Conservation (phyloP, 371 early-diverging fungal species). For the Rhizopus arrhizus region DNA sequence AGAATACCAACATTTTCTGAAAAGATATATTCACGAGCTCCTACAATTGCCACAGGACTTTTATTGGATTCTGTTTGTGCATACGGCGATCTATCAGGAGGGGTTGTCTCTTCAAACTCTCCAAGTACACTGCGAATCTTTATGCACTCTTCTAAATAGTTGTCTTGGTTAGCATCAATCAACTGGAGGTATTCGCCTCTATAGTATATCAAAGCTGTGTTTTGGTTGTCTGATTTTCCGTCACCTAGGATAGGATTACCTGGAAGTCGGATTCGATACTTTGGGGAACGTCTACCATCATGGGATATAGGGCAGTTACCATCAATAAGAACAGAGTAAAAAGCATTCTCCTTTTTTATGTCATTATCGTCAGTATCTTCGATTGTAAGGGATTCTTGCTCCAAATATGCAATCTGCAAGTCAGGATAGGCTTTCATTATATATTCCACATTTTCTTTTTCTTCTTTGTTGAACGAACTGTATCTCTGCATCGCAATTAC, state of each 20-base stretch:
- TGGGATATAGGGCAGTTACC: constrained; percentile 66
- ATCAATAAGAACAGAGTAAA: constrained; percentile 78
- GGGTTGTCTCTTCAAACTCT: constrained; percentile 81
- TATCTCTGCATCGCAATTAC: constrained; percentile 90
- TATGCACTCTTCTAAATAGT: constrained; percentile 86
- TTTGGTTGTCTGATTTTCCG: constrained; percentile 92
- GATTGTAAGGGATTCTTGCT: constrained; percentile 58
- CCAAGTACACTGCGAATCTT: constrained; percentile 86
- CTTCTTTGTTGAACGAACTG: constrained; percentile 72
- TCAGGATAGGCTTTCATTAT: constrained; percentile 78
- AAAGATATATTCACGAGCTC: constrained; percentile 90
- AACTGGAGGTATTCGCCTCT: constrained; percentile 87
- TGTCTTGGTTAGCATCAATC: constrained; percentile 92
- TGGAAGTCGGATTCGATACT: constrained; percentile 78
- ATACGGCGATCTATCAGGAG: constrained; percentile 69
- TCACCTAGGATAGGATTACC: constrained; percentile 90
- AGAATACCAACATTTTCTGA: constrained; percentile 87
- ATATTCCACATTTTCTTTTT: constrained; percentile 79
- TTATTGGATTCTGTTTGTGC: constrained; percentile 46
- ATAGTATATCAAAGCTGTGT: constrained; percentile 81
- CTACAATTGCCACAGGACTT: constrained; percentile 88
- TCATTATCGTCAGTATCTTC: constrained; percentile 33
- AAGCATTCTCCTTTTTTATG: constrained; percentile 44
- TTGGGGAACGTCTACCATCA: constrained; percentile 73
- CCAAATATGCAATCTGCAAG: constrained; percentile 84